These are phyloP conservation scores for Luvunga scandens DNA, from an alignment of 345 rosid genomes.

Conservation along the genomic window DNA sequence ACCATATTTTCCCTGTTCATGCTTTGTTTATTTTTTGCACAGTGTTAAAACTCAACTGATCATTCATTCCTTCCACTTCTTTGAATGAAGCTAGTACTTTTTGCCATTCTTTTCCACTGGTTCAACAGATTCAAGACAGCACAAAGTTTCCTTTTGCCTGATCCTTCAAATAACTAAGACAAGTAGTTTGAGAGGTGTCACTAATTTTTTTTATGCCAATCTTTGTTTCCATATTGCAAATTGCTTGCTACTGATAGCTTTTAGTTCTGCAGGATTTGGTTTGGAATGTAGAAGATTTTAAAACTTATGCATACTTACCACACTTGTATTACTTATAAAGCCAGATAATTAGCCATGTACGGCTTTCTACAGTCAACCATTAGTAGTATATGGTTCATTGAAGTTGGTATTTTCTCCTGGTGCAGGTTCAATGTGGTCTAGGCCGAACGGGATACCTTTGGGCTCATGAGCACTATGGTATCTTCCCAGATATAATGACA, in stretches of 20 bases:
- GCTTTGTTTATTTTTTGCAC: background rate
- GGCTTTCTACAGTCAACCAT: too few relatives aligned
- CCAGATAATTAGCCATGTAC: background rate
- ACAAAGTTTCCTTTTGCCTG: background rate
- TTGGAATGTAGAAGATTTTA: background rate
- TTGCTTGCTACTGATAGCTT: background rate
- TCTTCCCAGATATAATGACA: conserved; percentile 85
- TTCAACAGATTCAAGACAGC: background rate
- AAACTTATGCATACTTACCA: background rate
- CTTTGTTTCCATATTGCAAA: background rate
- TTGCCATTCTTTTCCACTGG: background rate
- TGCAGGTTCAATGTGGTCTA: conserved; percentile 82
- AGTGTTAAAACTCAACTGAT: background rate
- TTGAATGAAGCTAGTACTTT: background rate
- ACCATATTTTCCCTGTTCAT: background rate
- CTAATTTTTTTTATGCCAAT: background rate
- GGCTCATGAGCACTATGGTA: conserved; percentile 71
- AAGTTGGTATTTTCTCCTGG: background rate
- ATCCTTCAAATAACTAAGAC: background rate
- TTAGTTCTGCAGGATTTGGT: background rate
- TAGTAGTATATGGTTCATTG: background rate
- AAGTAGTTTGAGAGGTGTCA: background rate
- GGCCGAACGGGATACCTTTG: conserved; percentile 80
- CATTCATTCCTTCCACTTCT: background rate
- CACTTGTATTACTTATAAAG: background rate